phyloP scores from a whole-genome alignment of 768 basidiomycete species.

The Tricholoma matsutake region DNA sequence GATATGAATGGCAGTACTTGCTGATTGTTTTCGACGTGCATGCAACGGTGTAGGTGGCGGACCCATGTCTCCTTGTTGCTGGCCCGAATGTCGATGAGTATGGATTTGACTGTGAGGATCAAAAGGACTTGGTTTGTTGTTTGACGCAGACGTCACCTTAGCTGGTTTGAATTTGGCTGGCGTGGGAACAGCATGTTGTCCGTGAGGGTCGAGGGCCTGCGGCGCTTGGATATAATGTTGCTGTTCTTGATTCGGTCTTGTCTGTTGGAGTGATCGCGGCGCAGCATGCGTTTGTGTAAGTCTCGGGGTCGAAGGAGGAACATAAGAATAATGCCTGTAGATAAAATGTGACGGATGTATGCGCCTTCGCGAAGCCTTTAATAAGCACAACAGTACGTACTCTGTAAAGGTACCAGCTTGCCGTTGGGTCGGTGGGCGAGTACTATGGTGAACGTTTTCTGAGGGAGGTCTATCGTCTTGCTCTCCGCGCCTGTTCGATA shows the following conservation, averaged over 20 bases:
- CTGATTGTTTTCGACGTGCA: conserved; percentile 23
- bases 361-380: conserved; percentile 6
- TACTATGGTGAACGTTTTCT: conserved; percentile 28
- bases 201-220: conserved; percentile 8
- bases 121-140: conserved; percentile 10
- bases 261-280: conserved; percentile 36
- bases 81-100: conserved; percentile 13
- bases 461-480: conserved; percentile 13
- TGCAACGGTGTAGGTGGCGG: conserved; percentile 52
- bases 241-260: conserved; percentile 23
- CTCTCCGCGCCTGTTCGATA: conserved; percentile 23
- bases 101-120: conserved; percentile 10
- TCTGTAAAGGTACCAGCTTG: conserved; percentile 33
- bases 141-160: conserved; percentile 2
- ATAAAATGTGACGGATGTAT: conserved; percentile 16
- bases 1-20: not conserved
- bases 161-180: conserved; percentile 26
- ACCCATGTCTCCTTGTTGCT: conserved; percentile 39
- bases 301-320: conserved; percentile 42
- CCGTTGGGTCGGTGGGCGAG: conserved; percentile 27
- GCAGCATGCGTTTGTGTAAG: conserved; percentile 42
- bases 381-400: conserved; percentile 22
- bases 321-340: conserved; percentile 67
- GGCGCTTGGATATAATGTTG: conserved; percentile 17
- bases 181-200: conserved; percentile 15